These are phyloP conservation scores for Aspergillus sp. DNA, from an alignment of 2,329 filamentous ascomycete species.

Conservation along the genomic window DNA sequence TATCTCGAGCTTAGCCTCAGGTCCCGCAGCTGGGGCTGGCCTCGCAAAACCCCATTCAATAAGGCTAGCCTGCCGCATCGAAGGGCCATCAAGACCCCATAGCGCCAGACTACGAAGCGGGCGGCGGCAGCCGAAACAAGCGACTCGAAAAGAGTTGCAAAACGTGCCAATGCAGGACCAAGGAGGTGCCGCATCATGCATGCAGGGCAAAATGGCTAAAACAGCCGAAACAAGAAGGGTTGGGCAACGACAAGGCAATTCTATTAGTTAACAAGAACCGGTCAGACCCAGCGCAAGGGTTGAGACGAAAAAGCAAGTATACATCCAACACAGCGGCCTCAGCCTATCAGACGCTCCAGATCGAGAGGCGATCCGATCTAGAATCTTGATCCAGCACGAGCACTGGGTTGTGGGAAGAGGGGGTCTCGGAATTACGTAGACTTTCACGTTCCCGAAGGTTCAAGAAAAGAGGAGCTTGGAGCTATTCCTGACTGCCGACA, in stretches of 20 bases:
- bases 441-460: neutral
- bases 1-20: neutral
- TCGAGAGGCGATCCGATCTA: neutral
- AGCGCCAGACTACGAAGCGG: neutral
- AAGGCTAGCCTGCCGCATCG: neutral
- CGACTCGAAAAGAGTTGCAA: neutral
- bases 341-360: no score
- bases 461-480: neutral
- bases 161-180: neutral
- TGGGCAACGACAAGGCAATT: neutral
- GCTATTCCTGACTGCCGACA: neutral
- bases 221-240: neutral
- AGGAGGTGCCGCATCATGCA: neutral
- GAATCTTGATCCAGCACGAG: neutral
- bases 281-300: neutral
- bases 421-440: neutral
- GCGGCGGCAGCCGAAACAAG: neutral
- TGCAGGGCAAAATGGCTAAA: neutral
- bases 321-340: no score
- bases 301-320: neutral
- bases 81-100: neutral
- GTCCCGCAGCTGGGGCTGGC: neutral
- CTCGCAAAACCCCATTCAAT: neutral
- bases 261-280: conserved; percentile 2
- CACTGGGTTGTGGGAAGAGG: neutral